Evolutionary conservation across 2,329 filamentous ascomycete genomes (phyloP), one percentile per base, ranked within the genome.

Genomic region (Rhexocercosporidium sp.): DNA sequence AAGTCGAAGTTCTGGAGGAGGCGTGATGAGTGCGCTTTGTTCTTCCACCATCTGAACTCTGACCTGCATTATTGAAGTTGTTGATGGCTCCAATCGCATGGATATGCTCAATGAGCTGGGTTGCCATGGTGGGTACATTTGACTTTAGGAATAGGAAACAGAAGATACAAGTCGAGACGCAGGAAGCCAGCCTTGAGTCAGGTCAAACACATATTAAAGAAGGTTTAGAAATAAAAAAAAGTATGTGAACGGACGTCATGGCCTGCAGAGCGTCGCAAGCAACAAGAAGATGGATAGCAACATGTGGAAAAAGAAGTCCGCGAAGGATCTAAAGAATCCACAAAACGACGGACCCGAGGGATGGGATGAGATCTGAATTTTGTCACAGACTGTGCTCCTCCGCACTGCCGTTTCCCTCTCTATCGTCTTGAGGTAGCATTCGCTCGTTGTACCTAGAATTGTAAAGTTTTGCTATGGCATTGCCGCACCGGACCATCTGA

Each of bases 1-100:
- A 53, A 68, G 56, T 51, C 70, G 72, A 54, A 75, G 71, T 44
- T 72, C 66, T 64, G 74, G 71, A 20, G 69, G 46, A 47, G 73
- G 46, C 56, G 74, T 77, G 22, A 74, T 73, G 14, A 72, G 59
- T 37, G 69, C 47, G n/a, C 20, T 44, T 59, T 71, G 65, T 37
- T 70, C 67, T 62, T 67, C 65, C 56, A 54, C 68, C 20, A 63
- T 64, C 22, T 60, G 56, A 56, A 49, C 46, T 39, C 59, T 64
- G 46, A n/a, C 64, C 20, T 57, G 57, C 18, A 47, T n/a, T 27
- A 47, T 31, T 46, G 25, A 34, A 22, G 59, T 69, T 31, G 47
- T 14, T 16, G 62, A 66, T 29, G 66, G 57, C 22, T 47, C 47
- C 25, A 41, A 31, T 34, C 34, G 59, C 31, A 49, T 66, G n/a